Evolutionary conservation across 805 yeast species (phyloP), one percentile per base, ranked within the genome.

Genomic region (Wickerhamomyces pijperi): DNA sequence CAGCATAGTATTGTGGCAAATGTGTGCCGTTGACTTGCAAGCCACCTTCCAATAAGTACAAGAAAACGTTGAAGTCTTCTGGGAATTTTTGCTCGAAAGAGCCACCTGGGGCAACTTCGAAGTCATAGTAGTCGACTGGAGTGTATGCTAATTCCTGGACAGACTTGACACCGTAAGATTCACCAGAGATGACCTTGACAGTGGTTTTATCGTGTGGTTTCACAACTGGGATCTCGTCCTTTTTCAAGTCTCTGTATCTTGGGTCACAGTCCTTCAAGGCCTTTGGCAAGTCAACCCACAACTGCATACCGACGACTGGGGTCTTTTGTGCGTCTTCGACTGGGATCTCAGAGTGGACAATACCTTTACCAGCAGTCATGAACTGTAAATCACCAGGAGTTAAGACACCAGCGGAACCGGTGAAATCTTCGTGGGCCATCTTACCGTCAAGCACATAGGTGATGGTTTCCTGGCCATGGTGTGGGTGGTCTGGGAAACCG

Each of bases 291-390:
- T 84, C 94, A 29, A 84, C 92, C 95, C 95, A 86, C 39, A 86
- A 63, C 59, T 86, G 96, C 65, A 85, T 63, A 43, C 94, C 94
- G 39, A 65, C 68, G 17, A 71, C 60, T 1, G 78, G 74, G 32
- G 68, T 69, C 20, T 63, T 61, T 31, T 70, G 65, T 17, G 64
- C 65, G 44, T 63, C 60, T 31, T 67, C 64, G 28, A 78, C 78
- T 8, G 95, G 95, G 75, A 85, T 85, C 55, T 86, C 95, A 3
- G 86, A 72, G 57, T 85, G 95, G 39, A 82, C 82, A 29, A 85
- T 75, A 37, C 94, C 96, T 49, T 71, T 72, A 43, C 95, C 95
- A 5, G 95, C 95, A 20, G 95, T 86, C 95, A 86, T 86, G 58
- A 86, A 85, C 58, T 86, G 96, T 47, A 87, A 64, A 56, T 86